Evolutionary conservation across 164 flowering plant species (phyloP).

Genomic region (Aristolochia contorta): DNA sequence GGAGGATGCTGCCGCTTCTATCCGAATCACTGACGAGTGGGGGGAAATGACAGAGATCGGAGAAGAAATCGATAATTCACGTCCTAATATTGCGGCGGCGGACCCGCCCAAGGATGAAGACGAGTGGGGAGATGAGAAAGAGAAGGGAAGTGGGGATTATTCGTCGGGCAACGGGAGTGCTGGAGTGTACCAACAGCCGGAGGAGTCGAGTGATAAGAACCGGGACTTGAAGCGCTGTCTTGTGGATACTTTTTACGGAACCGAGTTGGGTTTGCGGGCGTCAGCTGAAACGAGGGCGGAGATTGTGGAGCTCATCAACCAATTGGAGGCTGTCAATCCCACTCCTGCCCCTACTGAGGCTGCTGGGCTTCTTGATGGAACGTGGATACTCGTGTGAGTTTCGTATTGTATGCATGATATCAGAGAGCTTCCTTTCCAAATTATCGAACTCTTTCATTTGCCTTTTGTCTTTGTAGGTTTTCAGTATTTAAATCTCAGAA

Average conservation of each 20-base stretch:
- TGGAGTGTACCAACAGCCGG: slow-evolving; percentile 2
- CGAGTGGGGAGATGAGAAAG: slow-evolving; percentile 55
- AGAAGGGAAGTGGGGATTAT: slow-evolving; percentile 10
- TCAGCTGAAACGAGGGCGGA: slow-evolving; percentile 71
- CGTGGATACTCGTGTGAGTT: slow-evolving; percentile 86
- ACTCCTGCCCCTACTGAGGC: slow-evolving; percentile 58
- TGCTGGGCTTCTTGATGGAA: slow-evolving; percentile 61
- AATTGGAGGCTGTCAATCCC: slow-evolving; percentile 77
- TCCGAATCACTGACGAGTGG: slow-evolving; percentile 42
- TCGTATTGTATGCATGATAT: background rate
- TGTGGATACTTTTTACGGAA: slow-evolving; percentile 78
- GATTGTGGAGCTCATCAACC: slow-evolving; percentile 68
- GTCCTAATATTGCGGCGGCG: slow-evolving; percentile 27
- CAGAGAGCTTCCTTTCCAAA: background rate
- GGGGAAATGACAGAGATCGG: slow-evolving; percentile 54
- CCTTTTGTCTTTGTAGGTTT: no score
- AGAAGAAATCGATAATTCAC: slow-evolving; percentile 18
- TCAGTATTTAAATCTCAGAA: no score
- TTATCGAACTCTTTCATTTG: no score
- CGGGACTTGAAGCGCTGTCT: slow-evolving; percentile 59
- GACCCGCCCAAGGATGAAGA: slow-evolving; percentile 70
- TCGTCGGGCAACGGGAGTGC: slow-evolving; percentile 19
- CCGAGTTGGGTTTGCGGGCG: slow-evolving; percentile 64
- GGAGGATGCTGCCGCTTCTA: background rate
- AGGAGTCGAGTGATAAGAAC: slow-evolving; percentile 13